Percentiles rank a stretch among this genome's conserved stretches.
phyloP scores from a whole-genome alignment of 495 filamentous ascomycete genomes.

The Polyplosphaeria fusca region DNA sequence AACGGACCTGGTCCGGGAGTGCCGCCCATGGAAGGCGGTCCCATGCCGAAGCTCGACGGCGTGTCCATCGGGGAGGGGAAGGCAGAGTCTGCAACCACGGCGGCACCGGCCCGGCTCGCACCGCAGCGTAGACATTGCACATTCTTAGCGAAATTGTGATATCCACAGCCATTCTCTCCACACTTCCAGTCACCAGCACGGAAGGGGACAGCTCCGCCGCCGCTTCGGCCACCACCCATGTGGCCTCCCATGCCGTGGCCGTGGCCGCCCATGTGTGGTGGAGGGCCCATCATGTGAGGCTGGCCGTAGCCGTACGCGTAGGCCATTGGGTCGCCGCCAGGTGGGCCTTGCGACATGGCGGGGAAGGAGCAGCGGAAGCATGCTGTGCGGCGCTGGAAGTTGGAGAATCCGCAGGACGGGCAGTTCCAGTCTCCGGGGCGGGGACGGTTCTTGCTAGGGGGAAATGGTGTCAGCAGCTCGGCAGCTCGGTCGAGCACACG shows the following conservation, averaged over 20 bases:
- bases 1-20: conserved; percentile 78
- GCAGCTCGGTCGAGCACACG: conserved; percentile 91
- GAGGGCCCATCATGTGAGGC: conserved; percentile 28
- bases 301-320: conserved; percentile 76
- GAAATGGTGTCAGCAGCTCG: conserved; percentile 93
- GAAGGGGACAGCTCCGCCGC: conserved; percentile 87
- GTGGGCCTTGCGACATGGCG: conserved; percentile 73
- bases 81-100: conserved; percentile 88
- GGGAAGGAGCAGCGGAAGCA: conserved; percentile 99
- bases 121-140: conserved; percentile 95
- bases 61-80: conserved; percentile 89
- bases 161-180: conserved; percentile 94
- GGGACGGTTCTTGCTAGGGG: conserved; percentile 95
- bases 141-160: conserved; percentile 99
- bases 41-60: conserved; percentile 72
- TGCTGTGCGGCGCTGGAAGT: conserved; percentile 96
- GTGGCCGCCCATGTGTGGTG: conserved; percentile 68
- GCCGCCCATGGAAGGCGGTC: conserved; percentile 68
- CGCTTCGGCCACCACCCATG: conserved; percentile 55
- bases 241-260: conserved; percentile 67
- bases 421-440: conserved; percentile 98
- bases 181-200: conserved; percentile 99
- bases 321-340: conserved; percentile 68
- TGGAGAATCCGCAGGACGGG: conserved; percentile 85
- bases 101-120: conserved; percentile 86